Conservation (phyloP, 345 rosid genomes). For the Syzygium aqueum region DNA sequence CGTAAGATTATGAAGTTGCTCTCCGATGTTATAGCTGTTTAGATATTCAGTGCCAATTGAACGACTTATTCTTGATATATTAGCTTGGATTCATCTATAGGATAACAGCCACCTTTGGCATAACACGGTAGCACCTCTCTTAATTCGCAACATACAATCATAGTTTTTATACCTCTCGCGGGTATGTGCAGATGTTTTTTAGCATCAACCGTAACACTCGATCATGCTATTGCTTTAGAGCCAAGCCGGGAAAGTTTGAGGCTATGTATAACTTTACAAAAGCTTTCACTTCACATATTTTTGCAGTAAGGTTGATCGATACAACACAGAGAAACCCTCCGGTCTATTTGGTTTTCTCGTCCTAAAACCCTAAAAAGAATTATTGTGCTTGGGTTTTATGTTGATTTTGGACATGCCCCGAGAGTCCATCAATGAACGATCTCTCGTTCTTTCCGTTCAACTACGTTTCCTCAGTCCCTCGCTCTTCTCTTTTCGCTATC, state of each 20-base stretch:
- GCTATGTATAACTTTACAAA: background rate
- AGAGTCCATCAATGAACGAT: background rate
- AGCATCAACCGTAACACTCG: background rate
- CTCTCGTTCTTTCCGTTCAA: background rate
- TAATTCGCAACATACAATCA: background rate
- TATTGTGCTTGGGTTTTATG: background rate
- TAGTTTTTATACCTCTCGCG: background rate
- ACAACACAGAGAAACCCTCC: background rate
- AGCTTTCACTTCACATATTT: background rate
- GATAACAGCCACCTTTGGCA: background rate
- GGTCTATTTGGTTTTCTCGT: background rate
- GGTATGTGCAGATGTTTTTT: background rate
- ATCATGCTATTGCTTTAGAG: background rate
- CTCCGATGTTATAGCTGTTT: background rate
- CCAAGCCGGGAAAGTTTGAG: background rate
- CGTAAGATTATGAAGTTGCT: background rate
- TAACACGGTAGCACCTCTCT: background rate
- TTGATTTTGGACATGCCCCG: background rate
- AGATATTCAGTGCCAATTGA: background rate
- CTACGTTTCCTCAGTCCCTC: background rate
- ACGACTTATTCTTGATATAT: background rate
- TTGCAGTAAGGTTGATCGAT: background rate
- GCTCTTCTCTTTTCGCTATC: background rate
- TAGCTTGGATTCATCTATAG: background rate
- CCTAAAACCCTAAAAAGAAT: background rate